Evolutionary conservation across 176 grass and related monocot genomes (phyloP).

Genomic region (Avena eriantha): DNA sequence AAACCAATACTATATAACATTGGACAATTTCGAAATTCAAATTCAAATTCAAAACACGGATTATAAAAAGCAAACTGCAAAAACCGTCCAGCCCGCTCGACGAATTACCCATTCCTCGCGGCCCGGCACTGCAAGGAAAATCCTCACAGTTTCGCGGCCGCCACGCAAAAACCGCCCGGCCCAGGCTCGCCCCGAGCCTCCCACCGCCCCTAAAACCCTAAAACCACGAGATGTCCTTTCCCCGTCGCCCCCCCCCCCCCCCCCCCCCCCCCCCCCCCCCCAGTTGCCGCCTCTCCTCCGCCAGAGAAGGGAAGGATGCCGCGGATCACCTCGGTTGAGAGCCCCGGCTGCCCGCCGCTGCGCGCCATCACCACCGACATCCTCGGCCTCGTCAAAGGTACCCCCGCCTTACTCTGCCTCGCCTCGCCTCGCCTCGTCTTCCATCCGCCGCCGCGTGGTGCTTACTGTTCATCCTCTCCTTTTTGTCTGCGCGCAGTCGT

Average conservation of each 20-base stretch:
- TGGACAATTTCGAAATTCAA: background rate
- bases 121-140: background rate
- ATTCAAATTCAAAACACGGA: background rate
- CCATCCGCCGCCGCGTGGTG: background rate
- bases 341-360: constrained; percentile 82
- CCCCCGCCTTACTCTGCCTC: background rate
- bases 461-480: background rate
- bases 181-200: background rate
- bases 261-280: background rate
- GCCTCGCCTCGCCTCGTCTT: background rate
- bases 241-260: background rate
- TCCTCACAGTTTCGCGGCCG: background rate
- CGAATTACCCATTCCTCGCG: background rate
- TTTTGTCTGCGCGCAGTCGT: constrained; percentile 48
- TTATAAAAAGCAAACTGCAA: background rate
- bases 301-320: constrained; percentile 59
- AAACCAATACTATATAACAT: too few species aligned
- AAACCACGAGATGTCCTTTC: background rate
- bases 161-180: background rate
- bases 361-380: constrained; percentile 71
- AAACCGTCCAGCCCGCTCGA: background rate
- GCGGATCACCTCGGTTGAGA: constrained; percentile 66
- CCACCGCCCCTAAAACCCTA: constrained; percentile 39
- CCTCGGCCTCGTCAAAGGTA: constrained; percentile 96
- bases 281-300: background rate